Conservation (phyloP, 179 eudicot species). For the Corrigiola litoralis region DNA sequence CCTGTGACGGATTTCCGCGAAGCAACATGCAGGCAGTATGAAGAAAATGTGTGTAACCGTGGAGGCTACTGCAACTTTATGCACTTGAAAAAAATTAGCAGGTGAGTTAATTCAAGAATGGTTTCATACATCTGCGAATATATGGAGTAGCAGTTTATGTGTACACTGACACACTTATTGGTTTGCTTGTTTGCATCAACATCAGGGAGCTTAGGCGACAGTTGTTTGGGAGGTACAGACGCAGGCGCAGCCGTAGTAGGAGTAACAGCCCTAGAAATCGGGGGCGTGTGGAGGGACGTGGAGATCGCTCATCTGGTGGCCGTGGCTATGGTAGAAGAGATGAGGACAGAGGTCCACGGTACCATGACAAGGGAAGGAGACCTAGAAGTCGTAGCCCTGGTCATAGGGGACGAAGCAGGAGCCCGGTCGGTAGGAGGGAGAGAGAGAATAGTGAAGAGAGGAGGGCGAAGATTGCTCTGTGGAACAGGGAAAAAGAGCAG, state of each 20-base stretch:
- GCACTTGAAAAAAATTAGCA: constrained; percentile 93
- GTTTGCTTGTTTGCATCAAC: constrained; percentile 1
- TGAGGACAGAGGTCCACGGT: constrained; percentile 56
- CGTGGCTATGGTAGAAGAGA: constrained; percentile 79
- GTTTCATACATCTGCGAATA: background rate
- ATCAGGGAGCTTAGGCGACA: constrained; percentile 77
- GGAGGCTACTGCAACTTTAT: constrained; percentile 96
- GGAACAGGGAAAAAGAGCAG: constrained; percentile 87
- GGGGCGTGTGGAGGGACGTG: constrained; percentile 63
- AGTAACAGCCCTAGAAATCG: constrained; percentile 70
- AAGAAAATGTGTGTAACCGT: constrained; percentile 87
- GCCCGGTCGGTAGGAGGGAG: constrained; percentile 68
- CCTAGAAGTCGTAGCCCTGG: constrained; percentile 94
- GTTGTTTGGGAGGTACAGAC: constrained; percentile 74
- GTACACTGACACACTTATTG: background rate
- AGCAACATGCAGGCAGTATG: constrained; percentile 95
- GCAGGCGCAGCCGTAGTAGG: constrained; percentile 69
- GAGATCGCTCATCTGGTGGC: constrained; percentile 61
- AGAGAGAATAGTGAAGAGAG: constrained; percentile 95
- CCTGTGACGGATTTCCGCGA: constrained; percentile 98
- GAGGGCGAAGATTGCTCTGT: constrained; percentile 90
- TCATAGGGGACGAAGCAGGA: constrained; percentile 71
- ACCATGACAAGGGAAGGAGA: constrained; percentile 66
- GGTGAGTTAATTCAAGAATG: constrained; percentile 31
- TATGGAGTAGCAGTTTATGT: background rate